Base-by-base conservation (phyloP, 2,329 filamentous ascomycete species). In the Clarireedia paspali region DNA sequence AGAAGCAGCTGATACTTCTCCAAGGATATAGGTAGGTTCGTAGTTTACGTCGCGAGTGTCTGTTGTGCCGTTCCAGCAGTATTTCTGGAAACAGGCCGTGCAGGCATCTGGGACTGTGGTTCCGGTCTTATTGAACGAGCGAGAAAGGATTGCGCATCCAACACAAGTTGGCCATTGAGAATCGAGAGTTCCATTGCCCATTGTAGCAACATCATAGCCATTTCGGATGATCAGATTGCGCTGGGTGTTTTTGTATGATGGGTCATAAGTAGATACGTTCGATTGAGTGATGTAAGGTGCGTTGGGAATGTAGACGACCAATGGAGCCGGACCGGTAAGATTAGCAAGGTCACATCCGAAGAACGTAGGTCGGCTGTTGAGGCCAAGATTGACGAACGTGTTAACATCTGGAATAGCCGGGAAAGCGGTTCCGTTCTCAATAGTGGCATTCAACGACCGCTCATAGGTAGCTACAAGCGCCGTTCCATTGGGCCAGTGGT, bases 271-370 rank as follows among this genome's bases (percentile, higher is more conserved):
- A 2, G 86, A 88, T 6, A 87, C 79, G 74, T 97, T 97, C 70
- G 85, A 88, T 61, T 78, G 73, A 68, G 80, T 81, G 47, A 85
- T 80, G 73, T 95, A 96, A 1, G 91, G 91, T 23, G 85, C 78
- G 68, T 94, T 95, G 57, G 94, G 89, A 47, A 97, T 71, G 74
- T 99, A 99, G 61, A 96, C 88, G 60, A 96, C 75, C 1, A 96
- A 72, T 0, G 91, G 90, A 0, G 80, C 72, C 0, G 68, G 60
- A 4, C 62, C 62, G 0, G 83, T 83, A 49, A 81, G 76, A 70
- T 91, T 89, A 51, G 74, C 74, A 38, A 76, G 75, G 67, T 89
- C 74, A 71, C 89, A 94, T 46, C 89, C 89, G 67, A 94, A 94
- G 76, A 94, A 91, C 1, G 85, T 86, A 0, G 89, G 89, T 4